phyloP scores from a whole-genome alignment of 495 filamentous ascomycete species.

The Podospora australis region DNA sequence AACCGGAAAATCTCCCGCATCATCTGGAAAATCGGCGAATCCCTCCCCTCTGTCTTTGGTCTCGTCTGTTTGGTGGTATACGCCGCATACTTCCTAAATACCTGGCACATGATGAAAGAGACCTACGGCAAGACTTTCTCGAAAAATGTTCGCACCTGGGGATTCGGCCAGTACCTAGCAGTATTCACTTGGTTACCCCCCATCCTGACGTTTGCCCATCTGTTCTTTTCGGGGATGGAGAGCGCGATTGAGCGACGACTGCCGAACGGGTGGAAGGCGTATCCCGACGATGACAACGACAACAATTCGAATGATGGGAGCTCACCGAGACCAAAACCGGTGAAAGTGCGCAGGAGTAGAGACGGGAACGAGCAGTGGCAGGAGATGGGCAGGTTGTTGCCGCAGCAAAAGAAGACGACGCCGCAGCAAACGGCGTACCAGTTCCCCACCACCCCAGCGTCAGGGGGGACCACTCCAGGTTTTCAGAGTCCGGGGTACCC shows the following conservation, averaged over 20 bases:
- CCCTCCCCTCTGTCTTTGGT: slow-evolving; percentile 9
- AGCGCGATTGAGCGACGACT: slow-evolving; percentile 2
- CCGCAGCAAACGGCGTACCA: neutral
- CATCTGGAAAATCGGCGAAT: slow-evolving; percentile 8
- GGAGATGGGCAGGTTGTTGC: neutral
- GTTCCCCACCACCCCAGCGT: neutral
- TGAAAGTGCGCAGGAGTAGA: too few species aligned
- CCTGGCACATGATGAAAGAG: slow-evolving; percentile 18
- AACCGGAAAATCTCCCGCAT: neutral
- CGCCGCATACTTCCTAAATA: slow-evolving; percentile 14
- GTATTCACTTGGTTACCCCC: slow-evolving; percentile 18
- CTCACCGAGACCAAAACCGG: neutral
- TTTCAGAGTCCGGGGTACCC: neutral
- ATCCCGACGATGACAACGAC: neutral
- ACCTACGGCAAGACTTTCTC: slow-evolving; percentile 15
- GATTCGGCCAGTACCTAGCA: slow-evolving; percentile 20
- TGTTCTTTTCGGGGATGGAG: slow-evolving; percentile 7
- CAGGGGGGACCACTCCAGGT: neutral
- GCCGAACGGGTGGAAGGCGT: slow-evolving; percentile 6
- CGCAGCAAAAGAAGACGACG: neutral
- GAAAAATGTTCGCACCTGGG: slow-evolving; percentile 9
- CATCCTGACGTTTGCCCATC: slow-evolving; percentile 11
- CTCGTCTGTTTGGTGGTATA: slow-evolving; percentile 8
- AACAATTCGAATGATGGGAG: neutral
- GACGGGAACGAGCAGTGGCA: neutral